phyloP scores from a whole-genome alignment of 2,329 filamentous ascomycete genomes.

The Cryphonectria carpinicola region DNA sequence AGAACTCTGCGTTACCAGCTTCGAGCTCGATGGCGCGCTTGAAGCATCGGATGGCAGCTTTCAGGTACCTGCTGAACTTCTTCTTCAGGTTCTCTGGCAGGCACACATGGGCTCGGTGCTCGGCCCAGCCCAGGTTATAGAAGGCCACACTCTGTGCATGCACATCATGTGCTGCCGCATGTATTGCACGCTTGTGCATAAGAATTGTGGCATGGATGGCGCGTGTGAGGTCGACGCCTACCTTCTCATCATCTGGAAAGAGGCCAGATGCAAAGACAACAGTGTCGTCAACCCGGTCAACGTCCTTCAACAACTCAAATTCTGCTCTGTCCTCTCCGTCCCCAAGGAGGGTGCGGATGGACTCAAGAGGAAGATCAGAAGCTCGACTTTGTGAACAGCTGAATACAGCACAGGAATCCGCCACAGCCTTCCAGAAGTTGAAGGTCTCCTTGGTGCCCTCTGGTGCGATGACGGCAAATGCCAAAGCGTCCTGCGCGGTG shows the following conservation, averaged over 20 bases:
- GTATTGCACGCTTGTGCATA: constrained; percentile 84
- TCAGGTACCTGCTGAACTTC: constrained; percentile 70
- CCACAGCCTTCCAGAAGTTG: constrained; percentile 93
- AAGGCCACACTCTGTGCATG: constrained; percentile 95
- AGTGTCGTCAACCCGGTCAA: constrained; percentile 65
- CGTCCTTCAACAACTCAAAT: constrained; percentile 66
- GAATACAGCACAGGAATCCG: constrained; percentile 85
- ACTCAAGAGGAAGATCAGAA: constrained; percentile 62
- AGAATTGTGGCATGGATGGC: constrained; percentile 76
- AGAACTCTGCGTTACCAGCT: constrained; percentile 92
- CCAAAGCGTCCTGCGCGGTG: constrained; percentile 70
- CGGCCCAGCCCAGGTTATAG: constrained; percentile 96
- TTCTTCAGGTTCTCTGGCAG: constrained; percentile 57
- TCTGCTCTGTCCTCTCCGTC: constrained; percentile 54
- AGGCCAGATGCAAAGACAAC: constrained; percentile 50
- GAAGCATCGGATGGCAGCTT: constrained; percentile 85
- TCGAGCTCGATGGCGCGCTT: constrained; percentile 96
- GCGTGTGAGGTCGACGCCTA: constrained; percentile 56
- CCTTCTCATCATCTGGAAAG: constrained; percentile 51
- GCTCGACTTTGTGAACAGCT: constrained; percentile 74
- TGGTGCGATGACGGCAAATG: constrained; percentile 66
- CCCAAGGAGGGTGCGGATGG: constrained; percentile 63
- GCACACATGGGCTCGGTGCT: constrained; percentile 78
- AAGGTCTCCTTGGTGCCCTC: constrained; percentile 71
- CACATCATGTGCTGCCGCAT: constrained; percentile 70